Evolutionary conservation across 768 basidiomycete genomes (phyloP), one percentile per base, ranked within the genome.

Genomic region (Naganishia friedmannii): DNA sequence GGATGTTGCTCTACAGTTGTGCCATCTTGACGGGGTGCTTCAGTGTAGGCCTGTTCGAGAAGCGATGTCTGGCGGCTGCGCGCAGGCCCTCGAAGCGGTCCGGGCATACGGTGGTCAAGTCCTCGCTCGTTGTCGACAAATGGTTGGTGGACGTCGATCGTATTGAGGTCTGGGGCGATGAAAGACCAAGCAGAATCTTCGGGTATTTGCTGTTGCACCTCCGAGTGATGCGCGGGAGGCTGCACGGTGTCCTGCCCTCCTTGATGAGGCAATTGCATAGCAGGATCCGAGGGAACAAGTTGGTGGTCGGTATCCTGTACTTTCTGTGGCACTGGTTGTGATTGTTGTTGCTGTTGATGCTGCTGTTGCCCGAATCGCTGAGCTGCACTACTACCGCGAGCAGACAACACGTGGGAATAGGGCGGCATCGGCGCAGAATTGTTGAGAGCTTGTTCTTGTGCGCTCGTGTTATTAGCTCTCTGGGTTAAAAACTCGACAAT

Each of bases 401-500:
- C 45, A 42, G 54, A 55, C 56, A 56, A 34, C 19, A 63, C 26
- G n/a, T 68, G 65, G 31, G 70, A 39, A 23, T 71, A 63, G 2
- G 65, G 54, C 10, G 66, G 70, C 15, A 71, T 70, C 3, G 67
- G 45, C 15, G 70, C 55, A 39, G 66, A 65, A 23, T 66, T 67
- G 55, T 65, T 63, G 23, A 68, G 39, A n/a, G 57, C 68, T 10
- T 54, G 46, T 26, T 57, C 46, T 56, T 68, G 57, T 3, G 60
- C 55, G 34, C 67, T 73, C 19, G 73, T 57, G 28, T 63, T 67
- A 69, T 72, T 76, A 42, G 77, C 69, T 48, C 80, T 79, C 23
- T 79, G 77, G 3, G 78, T 81, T 28, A 82, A 73, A 66, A 82
- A 80, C 46, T 82, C 81, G 46, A 81, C 81, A 53, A 82, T 80